Conservation (phyloP, 371 early-diverging fungal species). For the Coemansia sp. region DNA sequence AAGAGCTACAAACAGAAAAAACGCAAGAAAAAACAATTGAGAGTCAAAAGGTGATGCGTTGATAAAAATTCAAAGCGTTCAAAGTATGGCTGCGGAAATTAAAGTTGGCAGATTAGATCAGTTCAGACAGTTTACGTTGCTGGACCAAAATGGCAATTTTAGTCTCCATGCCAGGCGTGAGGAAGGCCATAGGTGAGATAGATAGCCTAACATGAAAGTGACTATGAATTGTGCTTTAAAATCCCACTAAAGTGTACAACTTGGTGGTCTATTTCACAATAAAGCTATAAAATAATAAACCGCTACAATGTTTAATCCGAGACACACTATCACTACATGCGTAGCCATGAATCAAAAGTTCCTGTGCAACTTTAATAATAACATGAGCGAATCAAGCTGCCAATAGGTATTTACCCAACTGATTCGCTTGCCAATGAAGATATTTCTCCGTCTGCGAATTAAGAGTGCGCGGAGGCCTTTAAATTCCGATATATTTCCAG, state of each 20-base stretch:
- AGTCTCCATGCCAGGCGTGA: no score
- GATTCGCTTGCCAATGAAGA: not conserved
- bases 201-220: no score
- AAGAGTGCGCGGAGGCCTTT: not conserved
- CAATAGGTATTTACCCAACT: not conserved
- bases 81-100: conserved; percentile 3
- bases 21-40: not conserved
- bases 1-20: not conserved
- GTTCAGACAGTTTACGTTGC: no score
- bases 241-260: no score
- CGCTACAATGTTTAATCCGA: no score
- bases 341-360: not conserved
- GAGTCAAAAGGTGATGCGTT: not conserved
- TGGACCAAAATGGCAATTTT: no score
- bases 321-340: no score
- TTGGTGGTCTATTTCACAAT: no score
- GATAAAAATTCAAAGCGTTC: not conserved
- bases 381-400: not conserved
- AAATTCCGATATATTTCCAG: conserved; percentile 1
- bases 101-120: not conserved
- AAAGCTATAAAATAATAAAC: no score
- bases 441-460: not conserved
- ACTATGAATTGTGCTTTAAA: no score
- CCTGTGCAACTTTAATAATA: not conserved
- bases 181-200: no score